Evolutionary conservation across 139 green algal genomes (phyloP), one percentile per base, ranked within the genome.

Genomic region (Chlamydomonas incerta): DNA sequence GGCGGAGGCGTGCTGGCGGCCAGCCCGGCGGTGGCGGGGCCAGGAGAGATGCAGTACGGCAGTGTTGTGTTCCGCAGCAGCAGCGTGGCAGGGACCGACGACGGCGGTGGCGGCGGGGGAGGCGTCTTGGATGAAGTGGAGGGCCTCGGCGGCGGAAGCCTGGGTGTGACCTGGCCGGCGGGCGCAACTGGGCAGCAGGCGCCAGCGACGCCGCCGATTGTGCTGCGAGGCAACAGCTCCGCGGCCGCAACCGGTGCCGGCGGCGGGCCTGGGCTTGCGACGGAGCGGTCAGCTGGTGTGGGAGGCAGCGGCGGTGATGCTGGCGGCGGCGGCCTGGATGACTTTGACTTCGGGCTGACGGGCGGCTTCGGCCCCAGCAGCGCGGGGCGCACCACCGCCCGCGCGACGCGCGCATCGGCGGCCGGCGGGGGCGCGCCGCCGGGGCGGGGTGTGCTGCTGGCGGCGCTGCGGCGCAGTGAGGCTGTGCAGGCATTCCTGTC

Each of bases 1-100:
- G 14, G 75, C 11, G 65, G 3, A 37, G 69, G 69, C 3, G 23
- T 57, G 33, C 31, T 76, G n/a, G 79, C 79, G 4, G 2, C 37
- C 9, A 85, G 79, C 31, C 79, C 79, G 4, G 79, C 47, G 33
- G 79, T 85, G 46, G 46, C 77, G 41, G 77, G 37, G 4, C 66
- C 79, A 4, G 66, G 68, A 8, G 79, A 85, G 79, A 55, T 85
- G 46, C 35, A 57, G 65, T 85, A 85, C 66, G 79, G 79, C 10
- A 69, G 47, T 0, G 47, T 85, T 10, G 79, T 85, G 79, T 85
- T 85, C 21, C 79, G 66, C 28, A 75, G 66, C 66, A 66, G 55
- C 47, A 65, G 65, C 37, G 13, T 24, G n/a, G 63, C 17, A 23
- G 26, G 13, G 33, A 29, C 5, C 26, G 60, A 23, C 23, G 23